Evolutionary conservation across 257 asterid genomes (phyloP), one percentile per base, ranked within the genome.

Genomic region (Solanum dulcamara): DNA sequence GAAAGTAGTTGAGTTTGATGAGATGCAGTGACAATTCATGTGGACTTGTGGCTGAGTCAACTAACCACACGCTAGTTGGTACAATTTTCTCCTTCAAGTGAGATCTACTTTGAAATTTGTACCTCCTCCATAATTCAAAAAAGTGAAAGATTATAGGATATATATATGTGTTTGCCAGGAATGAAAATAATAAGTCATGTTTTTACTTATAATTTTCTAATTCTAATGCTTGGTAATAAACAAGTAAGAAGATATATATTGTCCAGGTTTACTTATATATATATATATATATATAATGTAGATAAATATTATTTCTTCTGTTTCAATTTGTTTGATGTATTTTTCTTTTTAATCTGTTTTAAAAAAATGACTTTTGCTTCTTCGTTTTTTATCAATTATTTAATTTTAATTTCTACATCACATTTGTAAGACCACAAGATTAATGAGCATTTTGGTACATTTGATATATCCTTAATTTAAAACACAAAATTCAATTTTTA

Each of bases 21-120:
- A 67, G 26, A 67, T 48, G 81, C 77, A 4, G 2, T 48, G 83
- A 35, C 72, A 67, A 6, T 83, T 85, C 86, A 62, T 44, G 40
- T 37, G 22, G 64, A 18, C 14, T 70, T 12, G 20, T 22, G 26
- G 81, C 46, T 64, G 17, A 40, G 30, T 86, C 40, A 83, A 33
- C 70, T 15, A 48, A 37, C 86, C 90, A 90, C 93, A 88, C 88
- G 93, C 79, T 67, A 85, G 80, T 75, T 75, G 24, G 81, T 26
- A 28, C 20, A 24, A 6, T 59, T 74, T 86, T 59, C 4, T 66
- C 70, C 85, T 86, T 57, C 30, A 33, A 87, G 83, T 32, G 14
- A 86, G 74, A 90, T 91, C 91, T 84, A 84, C 91, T 83, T 90
- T 67, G 88, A 86, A 77, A 79, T 90, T 86, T 62, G 85, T 79